Evolutionary conservation across 1,284 basidiomycete species (phyloP).

Genomic region (Meira nashicola): DNA sequence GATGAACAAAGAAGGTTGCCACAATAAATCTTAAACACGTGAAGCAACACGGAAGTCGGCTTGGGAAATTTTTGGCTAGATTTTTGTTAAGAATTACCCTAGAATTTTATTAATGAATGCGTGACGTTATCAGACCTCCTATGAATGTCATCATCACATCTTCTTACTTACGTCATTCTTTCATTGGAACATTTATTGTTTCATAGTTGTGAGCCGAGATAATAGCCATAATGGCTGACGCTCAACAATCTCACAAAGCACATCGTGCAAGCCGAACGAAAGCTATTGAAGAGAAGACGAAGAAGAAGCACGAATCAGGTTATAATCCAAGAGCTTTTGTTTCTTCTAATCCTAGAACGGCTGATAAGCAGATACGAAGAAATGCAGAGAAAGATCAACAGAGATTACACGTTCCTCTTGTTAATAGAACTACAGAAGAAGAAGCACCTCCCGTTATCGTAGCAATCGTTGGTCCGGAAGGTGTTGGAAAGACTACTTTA

Average conservation of each 20-base stretch:
- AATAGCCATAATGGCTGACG: constrained; percentile 21
- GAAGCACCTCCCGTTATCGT: constrained; percentile 89
- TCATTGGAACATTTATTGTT: too few species aligned
- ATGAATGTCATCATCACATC: too few species aligned
- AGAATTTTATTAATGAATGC: too few species aligned
- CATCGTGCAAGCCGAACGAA: constrained; percentile 45
- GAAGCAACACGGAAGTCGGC: too few species aligned
- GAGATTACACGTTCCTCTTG: constrained; percentile 87
- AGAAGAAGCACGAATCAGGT: constrained; percentile 54
- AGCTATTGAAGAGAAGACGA: constrained; percentile 28
- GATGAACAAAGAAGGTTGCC: too few species aligned
- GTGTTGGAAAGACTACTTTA: constrained; percentile 91
- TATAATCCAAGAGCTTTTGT: constrained; percentile 97
- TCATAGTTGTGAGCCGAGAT: too few species aligned
- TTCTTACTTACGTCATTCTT: too few species aligned
- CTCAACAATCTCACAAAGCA: constrained; percentile 42
- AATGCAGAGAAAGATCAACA: constrained; percentile 92
- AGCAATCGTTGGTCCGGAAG: constrained; percentile 93
- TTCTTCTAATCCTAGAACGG: constrained; percentile 55
- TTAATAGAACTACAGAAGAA: constrained; percentile 79
- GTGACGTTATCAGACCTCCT: too few species aligned
- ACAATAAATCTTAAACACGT: too few species aligned
- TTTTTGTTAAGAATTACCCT: too few species aligned
- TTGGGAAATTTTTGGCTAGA: too few species aligned
- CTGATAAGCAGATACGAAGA: constrained; percentile 76